Evolutionary conservation across 2,329 filamentous ascomycete genomes (phyloP), one percentile per base, ranked within the genome.

Genomic region (Coniella lustricola): DNA sequence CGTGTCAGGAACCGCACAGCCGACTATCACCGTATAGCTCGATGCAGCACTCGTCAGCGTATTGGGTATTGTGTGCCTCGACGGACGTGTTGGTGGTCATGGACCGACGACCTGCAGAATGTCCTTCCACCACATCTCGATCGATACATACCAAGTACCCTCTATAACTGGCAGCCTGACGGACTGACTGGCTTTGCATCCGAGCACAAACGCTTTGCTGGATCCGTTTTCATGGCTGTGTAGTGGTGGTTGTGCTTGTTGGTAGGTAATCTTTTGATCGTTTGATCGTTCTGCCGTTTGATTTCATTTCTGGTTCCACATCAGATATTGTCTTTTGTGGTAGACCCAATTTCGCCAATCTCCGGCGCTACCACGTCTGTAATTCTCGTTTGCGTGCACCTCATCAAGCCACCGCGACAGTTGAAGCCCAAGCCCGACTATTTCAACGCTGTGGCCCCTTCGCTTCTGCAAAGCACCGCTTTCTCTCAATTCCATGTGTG

Each of bases 331-430:
- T 36, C 16, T 48, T 40, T 39, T 49, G 32, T 8, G n/a, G n/a
- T n/a, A 34, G 36, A 36, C 44, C 25, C 47, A 52, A 46, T 50
- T 46, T 50, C 50, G 50, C 44, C 45, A 50, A 52, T 52, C 37
- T 52, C 50, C 50, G 50, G 37, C 39, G 33, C 38, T 25, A 50
- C 46, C 40, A 39, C 12, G n/a, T n/a, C n/a, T n/a, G n/a, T n/a
- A n/a, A n/a, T n/a, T n/a, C n/a, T n/a, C n/a, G n/a, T n/a, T n/a
- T 5, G 25, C 25, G 5, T 29, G 25, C 25, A 29, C 25, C 25
- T 10, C 25, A 39, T 35, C 43, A 47, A 46, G 36, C 44, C 50
- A 52, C 38, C 42, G 20, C 43, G 17, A 44, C 21, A 29, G 25
- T 10, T 5, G 25, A 5, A 29, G 25, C 25, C 25, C 25, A 29